Evolutionary conservation across 2,329 filamentous ascomycete species (phyloP), one percentile per base, ranked within the genome.

Genomic region (Aspergillus spinulosporus): DNA sequence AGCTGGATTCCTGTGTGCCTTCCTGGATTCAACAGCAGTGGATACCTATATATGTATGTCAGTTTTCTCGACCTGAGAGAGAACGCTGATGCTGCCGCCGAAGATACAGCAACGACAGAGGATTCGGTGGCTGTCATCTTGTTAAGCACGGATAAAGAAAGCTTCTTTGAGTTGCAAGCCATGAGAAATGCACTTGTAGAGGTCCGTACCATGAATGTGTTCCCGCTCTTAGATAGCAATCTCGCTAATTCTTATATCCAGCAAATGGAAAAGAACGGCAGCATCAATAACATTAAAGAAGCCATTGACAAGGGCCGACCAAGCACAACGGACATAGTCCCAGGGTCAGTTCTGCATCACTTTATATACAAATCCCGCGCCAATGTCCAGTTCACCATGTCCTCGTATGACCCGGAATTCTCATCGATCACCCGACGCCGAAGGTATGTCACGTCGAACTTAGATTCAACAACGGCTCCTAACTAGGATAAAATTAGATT

Each of bases 11-110:
- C 94, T 0, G 81, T 99, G 5, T 99, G 94, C 67, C 82, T 99
- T 2, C 95, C 94, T 0, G 93, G 92, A 4, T 99, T 99, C 77
- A 99, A 99, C 76, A 97, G 91, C 72, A 89, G 87, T 50, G 95
- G 94, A 28, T 99, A 96, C 70, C 82, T 99, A 1, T 97, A 99
- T 78, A 97, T 99, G 92, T 99, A 97, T 69, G 94, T 99, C 70
- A 96, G 90, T 78, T 99, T 97, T 72, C 84, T 99, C 59, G 86
- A 90, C 64, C 80, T 84, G 37, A 78, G 81, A 43, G 73, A 80
- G 26, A 78, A 76, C n/a, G 68, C 74, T 32, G 77, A 74, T 53
- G 73, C 73, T 29, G 71, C 75, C 54, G 65, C 70, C 52, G 68
- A 77, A 59, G 70, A 77, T 36, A 73, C 75, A 58, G 72, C 75